These are phyloP conservation scores for Dalbergia cochinchinensis DNA, from an alignment of 306 rosid species.

Conservation along the genomic window DNA sequence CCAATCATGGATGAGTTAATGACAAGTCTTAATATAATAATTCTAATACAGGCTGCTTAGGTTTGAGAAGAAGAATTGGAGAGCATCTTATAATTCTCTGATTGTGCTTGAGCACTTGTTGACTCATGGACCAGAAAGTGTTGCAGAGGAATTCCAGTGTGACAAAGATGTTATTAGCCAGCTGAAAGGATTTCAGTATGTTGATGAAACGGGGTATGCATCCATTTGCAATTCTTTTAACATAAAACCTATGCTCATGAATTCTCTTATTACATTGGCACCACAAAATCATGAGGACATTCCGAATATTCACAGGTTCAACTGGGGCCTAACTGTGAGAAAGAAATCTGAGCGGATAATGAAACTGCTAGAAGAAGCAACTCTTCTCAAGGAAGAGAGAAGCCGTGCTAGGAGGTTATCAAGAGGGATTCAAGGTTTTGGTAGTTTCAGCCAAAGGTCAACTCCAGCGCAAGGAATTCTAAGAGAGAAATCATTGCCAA, in stretches of 20 bases:
- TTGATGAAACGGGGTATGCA: slow-evolving; percentile 75
- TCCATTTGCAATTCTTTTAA: neutral
- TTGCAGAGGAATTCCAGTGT: slow-evolving; percentile 71
- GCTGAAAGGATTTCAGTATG: slow-evolving; percentile 70
- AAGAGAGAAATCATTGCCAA: slow-evolving; percentile 59
- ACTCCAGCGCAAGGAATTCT: slow-evolving; percentile 56
- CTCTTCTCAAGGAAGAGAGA: slow-evolving; percentile 83
- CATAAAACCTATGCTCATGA: neutral
- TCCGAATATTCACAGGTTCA: slow-evolving; percentile 66
- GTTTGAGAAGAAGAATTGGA: slow-evolving; percentile 91
- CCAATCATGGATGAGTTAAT: slow-evolving; percentile 8
- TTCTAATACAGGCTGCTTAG: slow-evolving; percentile 63
- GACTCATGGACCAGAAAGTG: slow-evolving; percentile 98
- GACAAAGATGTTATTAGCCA: slow-evolving; percentile 71
- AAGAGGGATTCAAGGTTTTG: slow-evolving; percentile 93
- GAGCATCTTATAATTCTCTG: slow-evolving; percentile 76
- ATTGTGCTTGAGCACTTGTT: slow-evolving; percentile 77
- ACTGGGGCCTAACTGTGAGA: slow-evolving; percentile 90
- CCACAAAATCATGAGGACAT: slow-evolving; percentile 2
- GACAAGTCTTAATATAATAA: neutral
- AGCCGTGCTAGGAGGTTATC: slow-evolving; percentile 76
- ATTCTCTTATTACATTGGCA: neutral
- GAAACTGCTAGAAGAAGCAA: slow-evolving; percentile 69
- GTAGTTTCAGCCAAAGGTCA: slow-evolving; percentile 72
- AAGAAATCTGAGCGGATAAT: slow-evolving; percentile 77